Percentiles rank a stretch among this genome's conserved stretches.
Conservation (phyloP, 495 filamentous ascomycete genomes). For the Aspergillus affinis region DNA sequence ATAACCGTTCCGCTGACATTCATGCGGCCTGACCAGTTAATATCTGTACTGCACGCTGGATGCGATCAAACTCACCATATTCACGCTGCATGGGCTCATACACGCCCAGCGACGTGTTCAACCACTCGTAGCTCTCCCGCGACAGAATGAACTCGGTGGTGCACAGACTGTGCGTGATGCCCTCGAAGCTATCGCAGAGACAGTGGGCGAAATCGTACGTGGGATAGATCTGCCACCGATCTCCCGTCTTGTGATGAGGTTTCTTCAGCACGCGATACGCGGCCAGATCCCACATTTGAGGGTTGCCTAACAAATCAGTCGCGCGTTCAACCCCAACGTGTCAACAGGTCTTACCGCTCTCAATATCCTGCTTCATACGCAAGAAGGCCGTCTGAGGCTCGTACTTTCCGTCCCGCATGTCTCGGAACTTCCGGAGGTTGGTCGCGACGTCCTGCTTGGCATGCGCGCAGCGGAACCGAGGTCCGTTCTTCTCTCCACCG, state of each 20-base stretch:
- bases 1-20: slow-evolving; percentile 80
- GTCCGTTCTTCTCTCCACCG: slow-evolving; percentile 67
- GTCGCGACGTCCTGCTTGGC: slow-evolving; percentile 71
- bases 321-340: background rate
- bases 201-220: slow-evolving; percentile 87
- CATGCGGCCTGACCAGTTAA: slow-evolving; percentile 47
- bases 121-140: slow-evolving; percentile 84
- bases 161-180: slow-evolving; percentile 85
- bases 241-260: slow-evolving; percentile 71
- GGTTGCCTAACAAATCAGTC: slow-evolving; percentile 38
- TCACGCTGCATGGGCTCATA: slow-evolving; percentile 88
- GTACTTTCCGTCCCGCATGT: slow-evolving; percentile 90
- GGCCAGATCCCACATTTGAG: slow-evolving; percentile 68
- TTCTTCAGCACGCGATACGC: slow-evolving; percentile 74
- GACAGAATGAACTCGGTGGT: slow-evolving; percentile 81
- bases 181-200: slow-evolving; percentile 85
- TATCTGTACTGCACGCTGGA: background rate
- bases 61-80: slow-evolving; percentile 43
- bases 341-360: slow-evolving; percentile 20
- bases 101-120: slow-evolving; percentile 69
- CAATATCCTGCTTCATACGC: slow-evolving; percentile 76
- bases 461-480: slow-evolving; percentile 76
- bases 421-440: slow-evolving; percentile 79
- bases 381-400: slow-evolving; percentile 82
- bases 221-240: slow-evolving; percentile 81